A percentile compares a stretch with the other conserved stretches of the same genome.
phyloP scores from a whole-genome alignment of 2,329 filamentous ascomycete genomes.

The Sphaerulina musiva region DNA sequence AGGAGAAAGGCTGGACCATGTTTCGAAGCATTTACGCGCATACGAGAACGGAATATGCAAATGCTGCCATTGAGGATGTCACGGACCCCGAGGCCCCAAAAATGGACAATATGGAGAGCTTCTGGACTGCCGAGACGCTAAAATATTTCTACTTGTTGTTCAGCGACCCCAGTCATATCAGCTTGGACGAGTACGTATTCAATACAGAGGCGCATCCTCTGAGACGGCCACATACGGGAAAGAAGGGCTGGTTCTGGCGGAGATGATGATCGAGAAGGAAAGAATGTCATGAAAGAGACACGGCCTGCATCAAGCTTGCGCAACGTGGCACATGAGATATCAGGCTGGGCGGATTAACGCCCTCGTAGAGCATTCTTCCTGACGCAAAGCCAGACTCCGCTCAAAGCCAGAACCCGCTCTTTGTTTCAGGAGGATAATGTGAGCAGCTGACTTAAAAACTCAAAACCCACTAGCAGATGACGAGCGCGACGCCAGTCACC shows the following conservation, averaged over 20 bases:
- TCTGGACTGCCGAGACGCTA: slow-evolving; percentile 64
- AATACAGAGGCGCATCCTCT: slow-evolving; percentile 45
- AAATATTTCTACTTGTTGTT: slow-evolving; percentile 63
- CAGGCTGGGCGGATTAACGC: too few relatives aligned
- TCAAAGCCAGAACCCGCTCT: too few relatives aligned
- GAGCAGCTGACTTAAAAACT: too few relatives aligned
- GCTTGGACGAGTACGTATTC: slow-evolving; percentile 50
- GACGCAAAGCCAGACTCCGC: too few relatives aligned
- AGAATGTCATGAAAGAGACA: too few relatives aligned
- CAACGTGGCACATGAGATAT: too few relatives aligned
- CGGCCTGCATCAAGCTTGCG: too few relatives aligned
- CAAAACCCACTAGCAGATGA: too few relatives aligned
- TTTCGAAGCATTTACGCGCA: slow-evolving; percentile 57
- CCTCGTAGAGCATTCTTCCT: too few relatives aligned
- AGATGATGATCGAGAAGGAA: neutral
- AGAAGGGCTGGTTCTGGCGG: slow-evolving; percentile 5
- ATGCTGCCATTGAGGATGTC: slow-evolving; percentile 62
- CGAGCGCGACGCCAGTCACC: too few relatives aligned
- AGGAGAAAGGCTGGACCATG: slow-evolving; percentile 68
- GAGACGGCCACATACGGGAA: slow-evolving; percentile 8
- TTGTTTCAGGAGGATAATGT: too few relatives aligned
- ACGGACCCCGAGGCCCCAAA: slow-evolving; percentile 42
- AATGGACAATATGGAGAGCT: slow-evolving; percentile 65
- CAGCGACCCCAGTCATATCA: slow-evolving; percentile 51
- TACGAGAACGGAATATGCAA: slow-evolving; percentile 56